Evolutionary conservation across 2,329 filamentous ascomycete species (phyloP).

Genomic region (Penicillium sclerotigenum): DNA sequence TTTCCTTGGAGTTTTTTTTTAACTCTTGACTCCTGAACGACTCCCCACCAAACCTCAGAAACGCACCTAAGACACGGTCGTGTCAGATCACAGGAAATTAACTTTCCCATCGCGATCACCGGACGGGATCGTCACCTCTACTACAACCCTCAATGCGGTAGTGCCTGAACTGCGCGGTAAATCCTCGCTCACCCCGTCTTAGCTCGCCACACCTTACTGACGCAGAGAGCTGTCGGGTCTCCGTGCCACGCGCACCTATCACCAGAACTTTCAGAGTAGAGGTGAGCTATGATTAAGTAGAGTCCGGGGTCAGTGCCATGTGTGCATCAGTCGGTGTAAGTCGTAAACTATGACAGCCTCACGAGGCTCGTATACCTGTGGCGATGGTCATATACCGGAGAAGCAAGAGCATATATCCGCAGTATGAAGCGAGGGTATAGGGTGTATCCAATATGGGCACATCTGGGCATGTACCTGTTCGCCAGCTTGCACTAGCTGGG

Average conservation of each 20-base stretch:
- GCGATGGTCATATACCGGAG: conserved; percentile 3
- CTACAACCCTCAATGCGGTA: neutral
- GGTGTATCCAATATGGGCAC: neutral
- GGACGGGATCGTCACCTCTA: neutral
- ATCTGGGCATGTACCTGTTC: conserved; percentile 1
- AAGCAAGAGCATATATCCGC: neutral
- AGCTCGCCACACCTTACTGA: conserved; percentile 14
- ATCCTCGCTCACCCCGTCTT: conserved; percentile 10
- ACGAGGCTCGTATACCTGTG: conserved; percentile 5
- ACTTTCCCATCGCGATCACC: conserved; percentile 4
- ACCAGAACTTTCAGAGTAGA: neutral
- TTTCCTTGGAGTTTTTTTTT: neutral
- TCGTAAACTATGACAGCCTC: neutral
- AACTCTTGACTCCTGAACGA: neutral
- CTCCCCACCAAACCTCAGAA: neutral
- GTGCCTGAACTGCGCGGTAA: conserved; percentile 19
- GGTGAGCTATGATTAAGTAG: neutral
- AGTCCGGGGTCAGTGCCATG: conserved; percentile 17
- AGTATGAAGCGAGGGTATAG: neutral
- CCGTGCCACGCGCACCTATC: neutral
- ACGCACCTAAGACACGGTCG: conserved; percentile 11
- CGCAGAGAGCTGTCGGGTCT: neutral
- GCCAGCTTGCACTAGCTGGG: neutral
- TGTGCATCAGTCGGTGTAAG: conserved; percentile 23
- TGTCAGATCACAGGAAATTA: conserved; percentile 2